Evolutionary conservation across 1,139 yeast genomes (phyloP).

Genomic region (Geotrichum histeridarum): DNA sequence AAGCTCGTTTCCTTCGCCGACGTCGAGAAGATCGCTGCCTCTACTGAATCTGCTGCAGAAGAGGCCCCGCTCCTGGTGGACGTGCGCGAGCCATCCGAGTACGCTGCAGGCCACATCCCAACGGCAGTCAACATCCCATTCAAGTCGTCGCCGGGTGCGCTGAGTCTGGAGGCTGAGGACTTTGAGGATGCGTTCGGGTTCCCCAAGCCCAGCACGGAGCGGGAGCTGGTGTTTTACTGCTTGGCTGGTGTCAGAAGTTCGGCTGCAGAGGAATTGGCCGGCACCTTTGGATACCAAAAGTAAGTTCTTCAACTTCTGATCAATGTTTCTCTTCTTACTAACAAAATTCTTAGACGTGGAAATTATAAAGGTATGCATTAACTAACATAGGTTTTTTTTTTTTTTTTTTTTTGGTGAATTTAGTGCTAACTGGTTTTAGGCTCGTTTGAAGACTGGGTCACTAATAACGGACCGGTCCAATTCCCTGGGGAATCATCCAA

Average conservation of each 20-base stretch:
- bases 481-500: background rate
- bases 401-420: no score
- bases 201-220: conserved; percentile 65
- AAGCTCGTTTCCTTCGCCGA: conserved; percentile 53
- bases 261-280: conserved; percentile 87
- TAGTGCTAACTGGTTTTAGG: conserved; percentile 42
- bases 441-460: conserved; percentile 80
- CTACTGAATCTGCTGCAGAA: background rate
- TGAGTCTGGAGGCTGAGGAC: conserved; percentile 71
- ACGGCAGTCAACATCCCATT: conserved; percentile 82
- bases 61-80: conserved; percentile 59
- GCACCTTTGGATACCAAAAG: conserved; percentile 77
- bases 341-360: conserved; percentile 37
- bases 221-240: conserved; percentile 84
- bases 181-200: conserved; percentile 78
- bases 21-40: conserved; percentile 46
- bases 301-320: conserved; percentile 19
- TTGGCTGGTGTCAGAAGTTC: conserved; percentile 88
- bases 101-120: conserved; percentile 65
- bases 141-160: conserved; percentile 91
- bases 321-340: background rate
- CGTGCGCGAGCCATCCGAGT: conserved; percentile 89
- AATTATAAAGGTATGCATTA: conserved; percentile 39
- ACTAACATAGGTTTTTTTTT: background rate
- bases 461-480: conserved; percentile 38